Percentiles rank a stretch among this genome's conserved stretches.
phyloP scores from a whole-genome alignment of 352 stramenopile species.

The Globisporangium solare region DNA sequence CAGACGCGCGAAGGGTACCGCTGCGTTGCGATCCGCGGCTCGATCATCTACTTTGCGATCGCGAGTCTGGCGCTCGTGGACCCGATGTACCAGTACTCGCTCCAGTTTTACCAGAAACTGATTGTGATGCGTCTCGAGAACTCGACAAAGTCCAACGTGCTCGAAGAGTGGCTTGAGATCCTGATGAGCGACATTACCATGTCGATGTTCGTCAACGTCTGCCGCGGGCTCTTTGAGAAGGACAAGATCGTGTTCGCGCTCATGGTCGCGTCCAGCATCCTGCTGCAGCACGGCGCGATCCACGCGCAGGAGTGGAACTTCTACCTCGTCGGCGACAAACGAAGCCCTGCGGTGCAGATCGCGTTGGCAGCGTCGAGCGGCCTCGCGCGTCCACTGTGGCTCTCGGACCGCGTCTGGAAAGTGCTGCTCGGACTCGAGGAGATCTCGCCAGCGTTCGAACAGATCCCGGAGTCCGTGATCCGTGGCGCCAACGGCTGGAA shows the following conservation, averaged over 20 bases:
- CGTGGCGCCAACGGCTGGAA: constrained; percentile 63
- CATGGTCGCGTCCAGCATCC: constrained; percentile 89
- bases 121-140: constrained; percentile 88
- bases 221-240: constrained; percentile 92
- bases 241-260: constrained; percentile 95
- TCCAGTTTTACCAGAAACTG: constrained; percentile 93
- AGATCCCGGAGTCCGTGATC: constrained; percentile 43
- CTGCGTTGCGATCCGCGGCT: constrained; percentile 85
- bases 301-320: constrained; percentile 78
- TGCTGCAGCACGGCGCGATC: constrained; percentile 72
- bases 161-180: constrained; percentile 84
- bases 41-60: constrained; percentile 94
- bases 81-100: constrained; percentile 94
- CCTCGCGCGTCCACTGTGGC: constrained; percentile 45
- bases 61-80: constrained; percentile 90
- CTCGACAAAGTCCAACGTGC: constrained; percentile 72
- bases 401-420: constrained; percentile 81
- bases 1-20: constrained; percentile 89
- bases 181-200: constrained; percentile 90
- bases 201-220: constrained; percentile 94
- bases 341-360: constrained; percentile 45
- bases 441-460: constrained; percentile 45
- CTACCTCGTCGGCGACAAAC: constrained; percentile 87
- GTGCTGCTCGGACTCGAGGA: constrained; percentile 61
- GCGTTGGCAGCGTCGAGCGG: constrained; percentile 27